A percentile compares a stretch with the other conserved stretches of the same genome.
Evolutionary conservation across 768 basidiomycete genomes (phyloP).

Genomic region (Boletus subparvulus): DNA sequence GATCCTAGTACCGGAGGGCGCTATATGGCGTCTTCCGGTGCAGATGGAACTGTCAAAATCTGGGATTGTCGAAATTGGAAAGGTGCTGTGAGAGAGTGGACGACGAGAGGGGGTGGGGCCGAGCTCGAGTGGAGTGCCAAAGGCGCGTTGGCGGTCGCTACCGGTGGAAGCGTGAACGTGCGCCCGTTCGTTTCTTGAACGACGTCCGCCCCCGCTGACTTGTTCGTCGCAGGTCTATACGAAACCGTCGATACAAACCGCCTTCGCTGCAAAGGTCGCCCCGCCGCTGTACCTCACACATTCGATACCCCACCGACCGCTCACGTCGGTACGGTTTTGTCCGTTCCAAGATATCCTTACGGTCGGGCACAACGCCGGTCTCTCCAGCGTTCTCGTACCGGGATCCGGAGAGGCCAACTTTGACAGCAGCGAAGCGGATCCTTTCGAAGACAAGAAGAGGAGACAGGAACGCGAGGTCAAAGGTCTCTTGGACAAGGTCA

Average conservation of each 20-base stretch:
- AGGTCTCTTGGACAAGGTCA: constrained; percentile 83
- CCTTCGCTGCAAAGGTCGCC: constrained; percentile 45
- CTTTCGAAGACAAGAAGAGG: constrained; percentile 82
- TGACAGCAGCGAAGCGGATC: constrained; percentile 91
- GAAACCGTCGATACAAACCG: constrained; percentile 59
- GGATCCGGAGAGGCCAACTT: constrained; percentile 94
- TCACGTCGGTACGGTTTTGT: constrained; percentile 76
- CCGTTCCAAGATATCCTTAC: constrained; percentile 87
- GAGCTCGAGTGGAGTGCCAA: constrained; percentile 84
- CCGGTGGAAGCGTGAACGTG: constrained; percentile 83
- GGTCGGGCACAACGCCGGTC: constrained; percentile 72
- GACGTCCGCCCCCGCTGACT: background rate
- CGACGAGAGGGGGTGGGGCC: constrained; percentile 60
- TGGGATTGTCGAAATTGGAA: constrained; percentile 99
- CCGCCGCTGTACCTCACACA: constrained; percentile 91
- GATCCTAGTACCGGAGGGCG: constrained; percentile 85
- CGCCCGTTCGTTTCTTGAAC: constrained; percentile 16
- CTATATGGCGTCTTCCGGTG: constrained; percentile 88
- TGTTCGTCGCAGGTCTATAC: constrained; percentile 60
- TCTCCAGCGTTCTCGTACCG: constrained; percentile 86
- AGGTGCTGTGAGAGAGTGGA: constrained; percentile 80
- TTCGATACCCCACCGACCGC: constrained; percentile 75
- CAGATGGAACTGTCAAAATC: constrained; percentile 87
- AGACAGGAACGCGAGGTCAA: constrained; percentile 90
- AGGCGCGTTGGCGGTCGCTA: constrained; percentile 79